phyloP scores from a whole-genome alignment of 208 protist species.

The Naegleria fowleri region DNA sequence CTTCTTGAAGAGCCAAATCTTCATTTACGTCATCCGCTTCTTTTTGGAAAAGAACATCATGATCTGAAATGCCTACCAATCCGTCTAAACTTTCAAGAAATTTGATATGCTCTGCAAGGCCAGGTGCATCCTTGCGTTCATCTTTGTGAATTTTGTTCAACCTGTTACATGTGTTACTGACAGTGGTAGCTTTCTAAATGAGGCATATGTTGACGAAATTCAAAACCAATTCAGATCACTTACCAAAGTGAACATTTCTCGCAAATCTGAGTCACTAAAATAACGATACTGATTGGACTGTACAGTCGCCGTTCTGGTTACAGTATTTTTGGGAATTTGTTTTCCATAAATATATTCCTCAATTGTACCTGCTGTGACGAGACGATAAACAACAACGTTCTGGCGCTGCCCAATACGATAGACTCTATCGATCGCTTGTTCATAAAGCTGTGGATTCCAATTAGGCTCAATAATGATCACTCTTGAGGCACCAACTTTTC shows the following conservation, averaged over 20 bases:
- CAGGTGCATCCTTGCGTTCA: background rate
- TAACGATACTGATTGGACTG: background rate
- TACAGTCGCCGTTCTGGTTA: background rate
- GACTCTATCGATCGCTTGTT: constrained; percentile 75
- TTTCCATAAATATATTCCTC: constrained; percentile 96
- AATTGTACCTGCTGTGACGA: constrained; percentile 87
- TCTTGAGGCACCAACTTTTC: background rate
- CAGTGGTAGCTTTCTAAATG: background rate
- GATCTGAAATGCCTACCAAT: background rate
- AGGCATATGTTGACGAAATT: too few species aligned
- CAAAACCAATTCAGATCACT: too few species aligned
- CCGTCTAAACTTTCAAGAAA: background rate
- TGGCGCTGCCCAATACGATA: constrained; percentile 93
- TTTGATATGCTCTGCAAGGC: background rate
- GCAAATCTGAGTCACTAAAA: background rate
- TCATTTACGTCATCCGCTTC: background rate
- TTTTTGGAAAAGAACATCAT: background rate
- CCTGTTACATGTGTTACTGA: background rate
- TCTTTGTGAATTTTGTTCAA: background rate
- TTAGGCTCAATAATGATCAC: constrained; percentile 93
- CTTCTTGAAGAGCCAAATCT: background rate
- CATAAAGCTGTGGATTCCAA: constrained; percentile 91
- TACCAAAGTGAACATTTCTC: background rate
- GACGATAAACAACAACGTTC: constrained; percentile 86
- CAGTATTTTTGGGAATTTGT: background rate